Evolutionary conservation across 2,329 filamentous ascomycete genomes (phyloP), one percentile per base, ranked within the genome.

Genomic region (Trichoderma afroharzianum): DNA sequence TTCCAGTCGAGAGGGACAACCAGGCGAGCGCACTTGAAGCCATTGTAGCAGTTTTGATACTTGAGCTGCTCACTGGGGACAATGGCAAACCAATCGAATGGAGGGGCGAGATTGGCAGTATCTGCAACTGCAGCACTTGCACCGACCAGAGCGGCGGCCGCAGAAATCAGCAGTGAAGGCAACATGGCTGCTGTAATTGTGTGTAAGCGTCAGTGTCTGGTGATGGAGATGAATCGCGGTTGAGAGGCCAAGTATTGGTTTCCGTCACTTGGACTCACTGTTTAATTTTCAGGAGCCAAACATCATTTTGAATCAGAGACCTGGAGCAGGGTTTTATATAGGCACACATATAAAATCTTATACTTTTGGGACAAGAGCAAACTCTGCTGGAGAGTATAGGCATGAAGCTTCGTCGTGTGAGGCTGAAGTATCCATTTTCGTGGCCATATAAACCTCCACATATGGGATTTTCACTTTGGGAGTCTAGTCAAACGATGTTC

Each of bases 1-100:
- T 78, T 77, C 81, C 82, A 85, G 76, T 85, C 81, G 26, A 85
- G 78, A 0, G 83, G 83, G 5, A 85, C 81, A 0, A 76, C 55
- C 18, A 85, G 81, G 14, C 82, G 79, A 3, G 84, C 82, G 70
- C 84, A 85, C 39, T 79, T 76, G 71, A 79, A 77, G 2, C 71
- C 75, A 12, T 74, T 73, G 76, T 82, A 84, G 77, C 83, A 85
- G 4, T 75, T 72, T 24, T 81, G 79, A 69, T 81, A 85, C 2
- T 77, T 73, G 26, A 85, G 76, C 26, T 80, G 75, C 7, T 73
- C 59, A 6, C 77, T 79, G 2, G 83, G 81, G 14, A 73, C 75
- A 62, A 84, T 74, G 24, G 72, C 58, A 0, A 71, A 47, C 82
- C 82, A 83, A 74, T 81, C 75, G 73, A 82, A 82, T 15, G 28